Conservation (phyloP, 1,284 basidiomycete genomes). For the Coniferiporia weirii region DNA sequence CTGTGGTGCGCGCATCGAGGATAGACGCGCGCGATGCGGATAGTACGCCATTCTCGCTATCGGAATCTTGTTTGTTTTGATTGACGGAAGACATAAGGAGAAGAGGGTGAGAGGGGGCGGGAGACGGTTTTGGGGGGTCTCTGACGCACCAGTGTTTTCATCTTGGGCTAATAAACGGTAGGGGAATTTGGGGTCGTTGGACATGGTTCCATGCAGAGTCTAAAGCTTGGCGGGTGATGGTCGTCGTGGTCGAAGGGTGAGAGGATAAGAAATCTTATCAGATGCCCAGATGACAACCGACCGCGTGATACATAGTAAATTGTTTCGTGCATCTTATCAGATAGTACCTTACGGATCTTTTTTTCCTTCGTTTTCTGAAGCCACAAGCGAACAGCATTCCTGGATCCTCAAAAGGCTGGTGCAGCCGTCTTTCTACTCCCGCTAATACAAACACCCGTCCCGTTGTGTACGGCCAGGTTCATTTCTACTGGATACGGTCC, state of each 20-base stretch:
- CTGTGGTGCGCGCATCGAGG: conserved; percentile 1
- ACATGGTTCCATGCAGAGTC: neutral
- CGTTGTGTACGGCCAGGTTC: too few relatives aligned
- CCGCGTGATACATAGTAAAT: too few relatives aligned
- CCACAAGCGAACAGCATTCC: too few relatives aligned
- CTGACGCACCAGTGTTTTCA: neutral
- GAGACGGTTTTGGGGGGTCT: too few relatives aligned
- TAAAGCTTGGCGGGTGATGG: neutral
- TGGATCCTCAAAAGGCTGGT: too few relatives aligned
- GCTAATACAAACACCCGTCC: too few relatives aligned
- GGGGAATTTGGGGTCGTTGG: neutral
- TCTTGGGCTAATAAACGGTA: neutral
- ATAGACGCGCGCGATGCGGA: neutral
- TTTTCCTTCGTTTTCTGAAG: too few relatives aligned
- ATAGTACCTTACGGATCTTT: too few relatives aligned
- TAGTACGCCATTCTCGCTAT: neutral
- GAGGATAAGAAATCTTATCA: neutral
- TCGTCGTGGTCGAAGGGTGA: neutral
- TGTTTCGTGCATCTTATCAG: too few relatives aligned
- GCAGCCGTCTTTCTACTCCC: too few relatives aligned
- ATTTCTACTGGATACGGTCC: too few relatives aligned
- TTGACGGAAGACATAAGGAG: neutral
- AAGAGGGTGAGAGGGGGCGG: neutral
- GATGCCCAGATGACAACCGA: neutral
- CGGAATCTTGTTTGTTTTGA: neutral